These are phyloP conservation scores for Ceriops decandra DNA, from an alignment of 345 rosid genomes.

Conservation along the genomic window DNA sequence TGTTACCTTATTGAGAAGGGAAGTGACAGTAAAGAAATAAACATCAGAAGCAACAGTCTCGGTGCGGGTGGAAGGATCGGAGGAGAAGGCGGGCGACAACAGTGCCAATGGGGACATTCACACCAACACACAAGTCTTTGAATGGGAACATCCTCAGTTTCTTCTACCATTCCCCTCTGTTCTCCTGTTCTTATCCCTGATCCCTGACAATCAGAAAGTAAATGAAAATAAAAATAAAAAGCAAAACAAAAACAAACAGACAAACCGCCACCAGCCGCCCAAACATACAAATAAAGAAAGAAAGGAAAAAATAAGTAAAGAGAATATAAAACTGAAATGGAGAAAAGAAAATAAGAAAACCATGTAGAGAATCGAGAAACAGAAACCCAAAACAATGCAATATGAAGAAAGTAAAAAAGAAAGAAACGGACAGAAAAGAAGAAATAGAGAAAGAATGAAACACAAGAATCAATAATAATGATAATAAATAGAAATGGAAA, in stretches of 20 bases:
- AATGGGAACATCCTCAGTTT: constrained; percentile 56
- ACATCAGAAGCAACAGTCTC: constrained; percentile 47
- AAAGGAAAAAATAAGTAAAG: not conserved
- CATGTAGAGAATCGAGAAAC: no score
- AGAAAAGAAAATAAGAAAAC: no score
- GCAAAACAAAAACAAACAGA: no score
- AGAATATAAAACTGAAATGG: no score
- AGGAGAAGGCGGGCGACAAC: constrained; percentile 44
- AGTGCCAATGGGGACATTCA: constrained; percentile 55
- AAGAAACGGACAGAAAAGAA: no score
- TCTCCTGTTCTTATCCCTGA: no score
- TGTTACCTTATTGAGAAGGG: constrained; percentile 55
- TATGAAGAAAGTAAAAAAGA: no score
- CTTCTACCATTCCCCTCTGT: no score
- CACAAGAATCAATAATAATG: no score
- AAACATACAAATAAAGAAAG: not conserved
- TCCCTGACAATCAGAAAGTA: constrained; percentile 41
- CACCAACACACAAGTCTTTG: constrained; percentile 49
- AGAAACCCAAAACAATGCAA: no score
- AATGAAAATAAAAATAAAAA: constrained; percentile 7
- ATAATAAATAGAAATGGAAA: not conserved
- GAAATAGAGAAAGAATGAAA: no score
- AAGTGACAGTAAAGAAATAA: constrained; percentile 54
- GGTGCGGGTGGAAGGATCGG: constrained; percentile 59
- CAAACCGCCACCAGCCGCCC: no score